Evolutionary conservation across 192 early-diverging fungal species (phyloP), one percentile per base, ranked within the genome.

Genomic region (Coemansia sp.): DNA sequence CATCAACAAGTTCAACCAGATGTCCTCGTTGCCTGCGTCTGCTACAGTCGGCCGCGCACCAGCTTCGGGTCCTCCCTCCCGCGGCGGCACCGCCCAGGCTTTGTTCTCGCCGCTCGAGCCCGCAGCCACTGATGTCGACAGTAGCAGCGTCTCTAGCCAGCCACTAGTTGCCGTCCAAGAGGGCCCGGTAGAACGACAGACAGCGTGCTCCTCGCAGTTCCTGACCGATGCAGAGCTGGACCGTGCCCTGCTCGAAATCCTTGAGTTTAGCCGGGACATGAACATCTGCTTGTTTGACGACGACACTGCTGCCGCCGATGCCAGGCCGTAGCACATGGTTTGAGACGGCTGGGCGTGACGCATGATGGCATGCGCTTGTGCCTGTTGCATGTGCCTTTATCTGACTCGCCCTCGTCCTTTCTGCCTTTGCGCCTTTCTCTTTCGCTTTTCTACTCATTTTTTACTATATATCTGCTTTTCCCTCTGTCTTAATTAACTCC

Each of bases 1-100:
- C 10, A 80, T 80, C 30, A 67, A 71, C 61, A 80, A 80, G 62
- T 80, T 80, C 56, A 80, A 80, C 58, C 71, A 74, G 55, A 51
- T 80, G 46, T 70, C 74, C 7, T 16, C 49, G 7, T 16, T 40
- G 37, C 21, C 63, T 1, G 25, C 15, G 53, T 20, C 59, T 9
- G 48, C 48, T 26, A 15, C 23, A 26, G 48, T 51, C 48, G 25
- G 21, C 43, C 43, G 43, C 43, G 18, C 43, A 40, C 39, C 39
- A 4, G 9, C 39, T 40, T 13, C 9, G 9, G 39, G 39, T 4
- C 43, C 43, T 46, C 20, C n/a, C 18, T 18, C 43, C 20, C 43
- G 31, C 56, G 31, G 39, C 67, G n/a, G 56, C 30, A n/a, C n/a
- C n/a, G 35, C n/a, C 33, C 51, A 20, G 33, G 20, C 7, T 37